These are phyloP conservation scores for Suhomyces prunicola DNA, from an alignment of 805 yeast species.

Conservation along the genomic window DNA sequence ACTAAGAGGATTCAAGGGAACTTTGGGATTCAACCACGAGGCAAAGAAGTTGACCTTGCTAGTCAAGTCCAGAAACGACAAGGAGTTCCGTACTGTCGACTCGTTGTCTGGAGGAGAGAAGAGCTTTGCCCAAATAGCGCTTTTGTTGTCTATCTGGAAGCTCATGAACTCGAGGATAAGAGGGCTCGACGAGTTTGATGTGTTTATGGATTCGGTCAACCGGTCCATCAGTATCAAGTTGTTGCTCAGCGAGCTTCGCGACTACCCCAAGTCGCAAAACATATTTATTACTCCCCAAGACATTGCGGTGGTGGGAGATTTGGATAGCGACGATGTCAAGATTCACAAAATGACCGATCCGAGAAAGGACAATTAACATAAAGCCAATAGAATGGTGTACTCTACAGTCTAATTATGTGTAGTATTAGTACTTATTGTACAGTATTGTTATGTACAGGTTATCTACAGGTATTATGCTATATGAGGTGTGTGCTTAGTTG, in stretches of 20 bases:
- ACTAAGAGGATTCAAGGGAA: conserved; percentile 72
- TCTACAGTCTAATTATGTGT: too few species aligned
- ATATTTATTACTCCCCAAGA: conserved; percentile 94
- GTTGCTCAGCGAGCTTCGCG: conserved; percentile 64
- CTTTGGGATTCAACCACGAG: conserved; percentile 58
- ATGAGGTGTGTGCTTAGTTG: neutral
- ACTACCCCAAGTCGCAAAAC: conserved; percentile 71
- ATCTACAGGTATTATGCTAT: neutral
- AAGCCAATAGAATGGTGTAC: too few species aligned
- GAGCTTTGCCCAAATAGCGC: conserved; percentile 87
- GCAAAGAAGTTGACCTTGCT: conserved; percentile 50
- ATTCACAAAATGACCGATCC: conserved; percentile 59
- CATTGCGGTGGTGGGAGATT: conserved; percentile 65
- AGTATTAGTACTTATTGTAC: too few species aligned
- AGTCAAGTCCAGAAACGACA: conserved; percentile 60
- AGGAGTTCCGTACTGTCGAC: conserved; percentile 63
- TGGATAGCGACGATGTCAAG: conserved; percentile 50
- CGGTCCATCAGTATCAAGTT: conserved; percentile 74
- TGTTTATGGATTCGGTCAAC: conserved; percentile 93
- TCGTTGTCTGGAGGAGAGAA: conserved; percentile 97
- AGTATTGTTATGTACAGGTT: too few species aligned
- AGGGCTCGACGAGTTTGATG: conserved; percentile 96
- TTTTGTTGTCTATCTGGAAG: conserved; percentile 87
- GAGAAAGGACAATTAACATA: conserved; percentile 15
- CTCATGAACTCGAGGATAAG: conserved; percentile 84